Evolutionary conservation across 31 red algal genomes (phyloP).

Genomic region (Bonnemaisonia californica): DNA sequence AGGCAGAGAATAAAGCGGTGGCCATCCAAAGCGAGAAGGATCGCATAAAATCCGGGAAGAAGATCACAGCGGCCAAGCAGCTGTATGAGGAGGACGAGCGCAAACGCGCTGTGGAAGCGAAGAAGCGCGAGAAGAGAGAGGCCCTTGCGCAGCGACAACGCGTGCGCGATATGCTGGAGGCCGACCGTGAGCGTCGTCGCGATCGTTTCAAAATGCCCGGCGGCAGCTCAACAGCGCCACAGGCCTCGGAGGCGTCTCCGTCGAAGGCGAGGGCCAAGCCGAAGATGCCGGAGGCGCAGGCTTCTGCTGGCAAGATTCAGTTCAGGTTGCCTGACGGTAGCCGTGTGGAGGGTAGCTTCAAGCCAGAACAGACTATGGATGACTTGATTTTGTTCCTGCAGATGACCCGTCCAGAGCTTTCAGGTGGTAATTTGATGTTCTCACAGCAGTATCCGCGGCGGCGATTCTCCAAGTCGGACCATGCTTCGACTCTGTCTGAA

Average conservation of each 20-base stretch:
- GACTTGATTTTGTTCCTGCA: slow-evolving; percentile 59
- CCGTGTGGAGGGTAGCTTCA: slow-evolving; percentile 69
- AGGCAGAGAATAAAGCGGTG: slow-evolving; percentile 76
- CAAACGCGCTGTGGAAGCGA: slow-evolving; percentile 64
- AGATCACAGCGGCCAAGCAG: slow-evolving; percentile 55
- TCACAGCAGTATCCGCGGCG: slow-evolving; percentile 73
- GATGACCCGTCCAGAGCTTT: slow-evolving; percentile 58
- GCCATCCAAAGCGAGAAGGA: slow-evolving; percentile 80
- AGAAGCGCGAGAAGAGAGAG: slow-evolving; percentile 68
- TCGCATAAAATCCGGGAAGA: slow-evolving; percentile 74
- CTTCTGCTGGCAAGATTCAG: slow-evolving; percentile 70
- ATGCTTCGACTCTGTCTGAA: slow-evolving; percentile 43
- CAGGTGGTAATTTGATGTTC: slow-evolving; percentile 30
- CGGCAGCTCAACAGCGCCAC: slow-evolving; percentile 6
- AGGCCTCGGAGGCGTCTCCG: slow-evolving; percentile 2
- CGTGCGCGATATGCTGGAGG: slow-evolving; percentile 76
- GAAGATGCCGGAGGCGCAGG: not conserved
- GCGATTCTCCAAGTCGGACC: slow-evolving; percentile 59
- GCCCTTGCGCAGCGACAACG: slow-evolving; percentile 58
- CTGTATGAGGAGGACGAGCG: slow-evolving; percentile 73
- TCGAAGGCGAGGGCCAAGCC: slow-evolving; percentile 13
- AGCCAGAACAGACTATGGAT: slow-evolving; percentile 53
- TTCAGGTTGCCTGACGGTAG: slow-evolving; percentile 89
- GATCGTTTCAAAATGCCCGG: slow-evolving; percentile 49
- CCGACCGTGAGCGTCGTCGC: slow-evolving; percentile 63